phyloP scores from a whole-genome alignment of 768 basidiomycete genomes.

The Rhodotorula taiwanensis region DNA sequence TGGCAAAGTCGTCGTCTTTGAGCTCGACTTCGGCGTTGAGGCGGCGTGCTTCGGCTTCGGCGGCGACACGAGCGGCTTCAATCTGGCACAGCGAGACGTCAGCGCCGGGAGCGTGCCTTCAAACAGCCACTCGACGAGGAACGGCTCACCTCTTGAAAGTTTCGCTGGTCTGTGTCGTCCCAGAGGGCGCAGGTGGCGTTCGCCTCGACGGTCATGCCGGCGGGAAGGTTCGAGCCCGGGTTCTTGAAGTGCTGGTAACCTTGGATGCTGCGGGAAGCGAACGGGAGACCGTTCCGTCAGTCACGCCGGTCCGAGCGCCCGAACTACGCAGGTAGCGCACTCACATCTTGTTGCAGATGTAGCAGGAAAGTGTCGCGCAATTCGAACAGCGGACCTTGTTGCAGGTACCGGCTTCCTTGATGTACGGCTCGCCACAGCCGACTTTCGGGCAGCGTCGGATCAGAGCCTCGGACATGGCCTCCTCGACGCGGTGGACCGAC shows the following conservation, averaged over 20 bases:
- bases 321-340: not conserved
- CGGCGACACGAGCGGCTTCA: constrained; percentile 34
- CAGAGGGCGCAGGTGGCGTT: constrained; percentile 16
- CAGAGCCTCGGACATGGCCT: constrained; percentile 47
- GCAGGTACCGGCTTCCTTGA: constrained; percentile 40
- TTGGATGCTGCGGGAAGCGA: too few relatives aligned
- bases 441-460: constrained; percentile 44
- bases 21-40: constrained; percentile 21
- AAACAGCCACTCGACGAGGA: too few relatives aligned
- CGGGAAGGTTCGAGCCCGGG: not conserved
- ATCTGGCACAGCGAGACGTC: too few relatives aligned
- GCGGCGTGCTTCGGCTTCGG: constrained; percentile 18
- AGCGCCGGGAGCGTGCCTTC: too few relatives aligned
- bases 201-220: not conserved
- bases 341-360: constrained; percentile 40
- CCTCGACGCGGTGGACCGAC: constrained; percentile 44
- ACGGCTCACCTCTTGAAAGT: constrained; percentile 15
- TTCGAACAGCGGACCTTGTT: constrained; percentile 40
- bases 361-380: constrained; percentile 44
- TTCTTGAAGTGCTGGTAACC: constrained; percentile 9
- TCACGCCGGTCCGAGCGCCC: not conserved
- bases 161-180: constrained; percentile 27
- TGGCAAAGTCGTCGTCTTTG: constrained; percentile 26
- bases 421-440: constrained; percentile 43
- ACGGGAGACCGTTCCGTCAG: too few relatives aligned